Base-by-base conservation (phyloP, 441 rosid species). In the Adansonia rubrostipa region DNA sequence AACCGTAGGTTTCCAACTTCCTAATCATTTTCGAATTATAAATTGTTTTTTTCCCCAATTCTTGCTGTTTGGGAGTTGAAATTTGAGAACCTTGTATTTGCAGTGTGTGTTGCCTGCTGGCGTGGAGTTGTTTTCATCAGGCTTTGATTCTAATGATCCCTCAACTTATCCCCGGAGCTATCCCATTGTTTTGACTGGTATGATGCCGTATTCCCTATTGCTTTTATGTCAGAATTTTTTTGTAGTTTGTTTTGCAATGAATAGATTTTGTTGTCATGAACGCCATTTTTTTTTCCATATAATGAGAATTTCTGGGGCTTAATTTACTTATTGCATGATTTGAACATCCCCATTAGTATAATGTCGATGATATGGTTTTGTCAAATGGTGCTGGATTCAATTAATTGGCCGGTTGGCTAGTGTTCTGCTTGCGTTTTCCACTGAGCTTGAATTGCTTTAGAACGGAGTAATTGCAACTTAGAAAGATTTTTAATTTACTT, bases 31-130 rank as follows among this genome's bases (percentile, higher is more conserved):
- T 15, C 74, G 15, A 45, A 2, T 69, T 67, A 17, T 64, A 5
- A 68, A 54, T 45, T 14, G 66, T 28, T 22, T 28, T 24, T 47
- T 78, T n/a, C 22, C 54, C 50, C 28, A 33, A 56, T 85, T 11
- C 15, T 73, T 69, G 28, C 6, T 10, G n/a, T 61, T 45, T 68
- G 8, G 33, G 11, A 69, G 70, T 36, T 54, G 50, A 81, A 79
- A 69, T 66, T 36, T 54, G 50, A 81, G 79, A 61, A 71, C 81
- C 74, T 67, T 68, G 33, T 36, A 5, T 20, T 51, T 70, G 62
- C 90, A 96, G 99, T 94, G 98, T 79, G 97, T 94, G 69, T 87
- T 96, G 77, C 99, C 97, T 15, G 99, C 98, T 76, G 99, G 99
- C 3, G 96, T 96, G 67, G 88, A 78, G 86, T 83, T 96, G 57